Percentiles rank a stretch among this genome's conserved stretches.
Conservation (phyloP, 208 protist species). For the Porcisia deanei region DNA sequence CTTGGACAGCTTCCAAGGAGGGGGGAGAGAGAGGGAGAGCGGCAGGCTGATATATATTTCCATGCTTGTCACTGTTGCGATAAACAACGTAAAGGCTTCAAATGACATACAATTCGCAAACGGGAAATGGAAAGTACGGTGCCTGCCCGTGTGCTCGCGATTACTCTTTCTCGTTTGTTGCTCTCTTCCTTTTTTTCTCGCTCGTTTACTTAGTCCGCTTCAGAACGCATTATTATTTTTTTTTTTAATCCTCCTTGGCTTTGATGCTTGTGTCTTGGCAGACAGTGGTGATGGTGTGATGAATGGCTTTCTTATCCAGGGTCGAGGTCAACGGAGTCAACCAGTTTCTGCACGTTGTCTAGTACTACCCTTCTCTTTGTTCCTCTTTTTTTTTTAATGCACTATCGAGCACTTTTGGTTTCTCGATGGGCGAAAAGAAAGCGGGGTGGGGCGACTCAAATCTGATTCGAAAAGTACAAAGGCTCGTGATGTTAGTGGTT, state of each 20-base stretch:
- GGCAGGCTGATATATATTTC: neutral
- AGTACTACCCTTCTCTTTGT: neutral
- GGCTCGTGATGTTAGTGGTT: neutral
- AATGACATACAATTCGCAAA: too few species aligned
- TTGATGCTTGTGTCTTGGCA: neutral
- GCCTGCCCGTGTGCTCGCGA: too few species aligned
- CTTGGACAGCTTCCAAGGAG: neutral
- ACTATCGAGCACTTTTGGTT: too few species aligned
- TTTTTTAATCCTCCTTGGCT: neutral
- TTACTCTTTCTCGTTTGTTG: neutral
- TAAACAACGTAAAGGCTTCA: too few species aligned
- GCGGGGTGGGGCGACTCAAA: too few species aligned
- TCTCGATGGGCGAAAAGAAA: neutral
- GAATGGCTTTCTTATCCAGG: neutral
- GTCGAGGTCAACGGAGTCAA: neutral
- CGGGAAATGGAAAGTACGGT: too few species aligned
- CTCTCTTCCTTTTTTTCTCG: neutral
- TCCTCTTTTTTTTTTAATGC: neutral
- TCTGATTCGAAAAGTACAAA: neutral
- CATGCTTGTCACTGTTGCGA: neutral
- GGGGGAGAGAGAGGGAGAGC: neutral
- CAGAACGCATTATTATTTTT: neutral
- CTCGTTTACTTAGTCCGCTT: neutral
- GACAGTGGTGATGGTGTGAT: neutral
- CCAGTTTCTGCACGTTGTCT: neutral